Evolutionary conservation across 164 flowering plant species (phyloP), one percentile per base, ranked within the genome.

Genomic region (Berberis thunbergii): DNA sequence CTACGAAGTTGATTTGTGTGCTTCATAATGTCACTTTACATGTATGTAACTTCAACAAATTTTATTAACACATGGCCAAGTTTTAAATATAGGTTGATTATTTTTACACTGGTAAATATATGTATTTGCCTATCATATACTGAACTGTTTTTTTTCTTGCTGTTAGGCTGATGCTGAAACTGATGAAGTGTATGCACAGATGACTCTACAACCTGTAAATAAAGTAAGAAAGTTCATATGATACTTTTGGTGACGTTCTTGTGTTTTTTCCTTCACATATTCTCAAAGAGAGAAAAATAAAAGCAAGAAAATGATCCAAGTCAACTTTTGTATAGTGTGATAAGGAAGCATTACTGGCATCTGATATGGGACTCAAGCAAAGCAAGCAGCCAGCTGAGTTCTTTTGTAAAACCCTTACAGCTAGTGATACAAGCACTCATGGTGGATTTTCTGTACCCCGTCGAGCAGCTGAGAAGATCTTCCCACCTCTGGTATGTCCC

Each of bases 381-480:
- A 76, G 79, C 70, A 91, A 83, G 70, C 88, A 91, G 3, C 97
- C 79, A 68, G 78, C 96, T 3, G 99, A 95, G 12, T 95, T 95
- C 62, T 95, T 95, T 79, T 95, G 99, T 64, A 95, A 95, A 72
- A 91, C 96, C 50, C 68, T 94, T 70, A 94, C 99, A 9, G 97
- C 99, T 39, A 94, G 98, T 83, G 99, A 95, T 67, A 91, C 97
- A 4, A 95, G 99, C 72, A 95, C 99, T 55, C 99, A 95, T 82
- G 99, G 99, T 49, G 99, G 99, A 40, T 95, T 95, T 72, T 95
- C 99, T 49, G 99, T 95, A 45, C 99, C 97, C 2, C 99, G 99
- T 13, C 97, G 97, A 59, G 90, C 97, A 64, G 99, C 99, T 43
- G 99, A 95, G 71, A 95, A 95, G 69, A 91, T 89, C 13, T 95